Evolutionary conservation across 495 filamentous ascomycete species (phyloP), one percentile per base, ranked within the genome.

Genomic region (Parmelia sp.): DNA sequence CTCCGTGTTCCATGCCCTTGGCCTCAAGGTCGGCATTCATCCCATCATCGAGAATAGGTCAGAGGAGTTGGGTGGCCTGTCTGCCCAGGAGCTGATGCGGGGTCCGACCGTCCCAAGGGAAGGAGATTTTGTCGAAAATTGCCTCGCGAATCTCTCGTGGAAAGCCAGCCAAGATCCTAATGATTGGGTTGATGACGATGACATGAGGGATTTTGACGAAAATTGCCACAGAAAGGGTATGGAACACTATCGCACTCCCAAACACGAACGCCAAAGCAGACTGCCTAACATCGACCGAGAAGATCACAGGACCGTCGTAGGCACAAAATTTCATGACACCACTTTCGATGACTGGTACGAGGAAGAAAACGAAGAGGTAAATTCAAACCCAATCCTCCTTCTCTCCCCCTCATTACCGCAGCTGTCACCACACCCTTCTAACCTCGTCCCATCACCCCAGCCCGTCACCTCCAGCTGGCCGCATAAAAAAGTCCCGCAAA

Each of bases 1-100:
- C 15, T 66, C 65, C 53, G 60, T 53, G 0, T 63, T 69, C 14
- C 4, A 40, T 31, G 21, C 61, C 1, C 31, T 67, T 2, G 42
- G 53, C 4, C 55, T 65, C 15, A 58, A 59, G 10, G 44, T 47
- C n/a, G 44, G 21, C 44, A 17, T 47, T 47, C 44, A 23, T 23
- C 44, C 44, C n/a, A 47, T 47, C 4, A 47, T 47, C 7, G n/a
- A 23, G 44, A 47, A 47, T n/a, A 23, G 8, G 23, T 47, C 44
- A 1, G 10, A 47, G 7, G 11, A 47, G 7, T 23, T 47, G 44
- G 44, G 44, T 9, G 44, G 44, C 44, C 21, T 47, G 44, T 47
- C 44, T 23, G 44, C 44, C 44, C 6, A 8, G 21, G 44, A 47
- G 9, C 9, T 47, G 21, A 23, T 47, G 44, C 21, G 9, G 19